phyloP scores from a whole-genome alignment of 2,329 filamentous ascomycete genomes.

The Lecanoromycetidae sp. region DNA sequence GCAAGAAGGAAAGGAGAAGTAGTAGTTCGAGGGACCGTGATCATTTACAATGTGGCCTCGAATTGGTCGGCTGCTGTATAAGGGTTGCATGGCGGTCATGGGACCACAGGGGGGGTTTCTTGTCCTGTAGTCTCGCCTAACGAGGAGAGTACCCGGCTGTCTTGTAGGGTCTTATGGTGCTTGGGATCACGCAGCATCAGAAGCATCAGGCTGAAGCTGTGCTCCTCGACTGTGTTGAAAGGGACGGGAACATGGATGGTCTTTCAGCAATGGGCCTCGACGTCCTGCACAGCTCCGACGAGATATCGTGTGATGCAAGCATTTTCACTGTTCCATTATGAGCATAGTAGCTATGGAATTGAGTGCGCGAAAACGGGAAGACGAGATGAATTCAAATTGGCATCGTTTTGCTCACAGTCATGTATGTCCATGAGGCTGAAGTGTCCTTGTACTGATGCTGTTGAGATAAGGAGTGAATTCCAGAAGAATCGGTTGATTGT shows the following conservation, averaged over 20 bases:
- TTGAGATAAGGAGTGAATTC: no score
- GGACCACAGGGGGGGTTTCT: constrained; percentile 61
- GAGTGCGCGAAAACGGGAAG: no score
- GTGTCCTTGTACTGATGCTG: no score
- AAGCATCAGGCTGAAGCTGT: constrained; percentile 60
- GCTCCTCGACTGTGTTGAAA: constrained; percentile 60
- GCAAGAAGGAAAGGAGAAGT: constrained; percentile 60
- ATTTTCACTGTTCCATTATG: constrained; percentile 56
- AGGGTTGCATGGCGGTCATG: constrained; percentile 46
- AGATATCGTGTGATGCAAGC: no score
- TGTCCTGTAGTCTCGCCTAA: constrained; percentile 63
- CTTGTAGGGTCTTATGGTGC: constrained; percentile 65
- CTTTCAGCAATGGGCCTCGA: constrained; percentile 54
- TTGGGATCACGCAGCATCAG: constrained; percentile 74
- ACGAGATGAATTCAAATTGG: no score
- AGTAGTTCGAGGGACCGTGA: constrained; percentile 62
- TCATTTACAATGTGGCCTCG: constrained; percentile 63
- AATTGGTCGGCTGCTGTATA: constrained; percentile 55
- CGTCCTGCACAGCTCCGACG: constrained; percentile 61
- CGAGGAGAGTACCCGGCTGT: constrained; percentile 55
- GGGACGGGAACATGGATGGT: constrained; percentile 25
- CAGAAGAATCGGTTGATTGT: no score
- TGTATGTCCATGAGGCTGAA: no score
- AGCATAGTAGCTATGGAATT: no score
- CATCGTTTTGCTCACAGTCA: no score